Base-by-base conservation (phyloP, 1,284 basidiomycete genomes). In the Apiotrichum brassicae region DNA sequence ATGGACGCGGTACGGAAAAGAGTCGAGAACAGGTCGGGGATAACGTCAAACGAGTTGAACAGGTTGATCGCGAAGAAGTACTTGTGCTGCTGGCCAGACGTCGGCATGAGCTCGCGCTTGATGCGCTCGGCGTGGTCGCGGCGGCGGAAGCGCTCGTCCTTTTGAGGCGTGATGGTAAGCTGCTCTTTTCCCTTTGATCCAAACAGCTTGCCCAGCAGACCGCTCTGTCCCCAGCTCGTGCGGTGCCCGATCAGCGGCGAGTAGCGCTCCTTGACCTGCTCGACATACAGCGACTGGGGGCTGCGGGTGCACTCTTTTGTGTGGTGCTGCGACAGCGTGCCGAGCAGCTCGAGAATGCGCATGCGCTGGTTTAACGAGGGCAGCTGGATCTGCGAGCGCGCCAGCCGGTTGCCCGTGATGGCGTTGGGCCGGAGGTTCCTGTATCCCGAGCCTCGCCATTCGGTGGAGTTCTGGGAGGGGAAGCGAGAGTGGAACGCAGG, bases 21-120 rank as follows among this genome's bases (percentile, higher is more conserved):
- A n/a, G 91, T 92, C 33, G 89, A 83, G 70, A 97, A 95, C 30
- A 97, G 79, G 74, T 97, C 92, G 12, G 92, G 92, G 57, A 97
- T 92, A 68, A 97, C 76, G 76, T 94, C 90, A 79, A 97, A 97
- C n/a, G 88, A 92, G 77, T 93, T 92, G 79, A 92, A 93, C 59
- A 95, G 77, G 75, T 97, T 97, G 80, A 97, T 95, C 47, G 90
- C 92, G 73, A 97, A 94, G 74, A 90, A 97, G 75, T 95, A 97
- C 70, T 95, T 95, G 81, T 97, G 92, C 61, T 79, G 78, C 35
- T 51, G 43, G 20, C 41, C 37, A 2, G 39, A 34, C 16, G 42
- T 33, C 18, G 78, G 74, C 43, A 53, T 49, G 30, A 73, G 59
- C 55, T 73, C 67, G 37, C 70, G 75, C 61, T 49, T 79, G 70